These are phyloP conservation scores for Cutaneotrichosporon dermatis DNA, from an alignment of 1,284 basidiomycete genomes.

Conservation along the genomic window DNA sequence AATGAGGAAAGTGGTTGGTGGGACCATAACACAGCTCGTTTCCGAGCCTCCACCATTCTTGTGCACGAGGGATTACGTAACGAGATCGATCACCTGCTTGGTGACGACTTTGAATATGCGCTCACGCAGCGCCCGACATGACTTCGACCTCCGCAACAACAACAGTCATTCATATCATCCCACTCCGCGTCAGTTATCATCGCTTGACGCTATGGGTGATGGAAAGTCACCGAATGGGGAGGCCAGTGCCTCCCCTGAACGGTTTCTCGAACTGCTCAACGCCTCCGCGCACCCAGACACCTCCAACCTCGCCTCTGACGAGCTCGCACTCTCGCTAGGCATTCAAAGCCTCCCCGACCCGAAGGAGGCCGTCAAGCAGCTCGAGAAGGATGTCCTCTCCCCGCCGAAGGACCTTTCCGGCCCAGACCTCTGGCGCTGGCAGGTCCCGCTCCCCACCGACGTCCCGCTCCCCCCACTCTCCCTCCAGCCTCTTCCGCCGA, in stretches of 20 bases:
- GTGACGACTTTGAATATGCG: no score
- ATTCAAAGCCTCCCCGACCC: constrained; percentile 26
- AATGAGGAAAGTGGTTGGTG: no score
- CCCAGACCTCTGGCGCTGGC: constrained; percentile 39
- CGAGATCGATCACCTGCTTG: no score
- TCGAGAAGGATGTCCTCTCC: constrained; percentile 38
- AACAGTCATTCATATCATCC: neutral
- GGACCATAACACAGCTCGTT: no score
- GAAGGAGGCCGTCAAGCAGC: constrained; percentile 22
- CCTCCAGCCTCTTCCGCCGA: constrained; percentile 64
- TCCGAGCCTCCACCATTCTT: no score
- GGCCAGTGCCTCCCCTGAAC: neutral
- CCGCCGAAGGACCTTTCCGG: constrained; percentile 37
- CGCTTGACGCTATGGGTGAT: neutral
- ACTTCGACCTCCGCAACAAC: neutral
- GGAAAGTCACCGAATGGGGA: neutral
- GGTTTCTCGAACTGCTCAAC: constrained; percentile 24
- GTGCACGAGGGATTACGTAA: no score
- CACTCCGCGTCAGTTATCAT: neutral
- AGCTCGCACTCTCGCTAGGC: constrained; percentile 33
- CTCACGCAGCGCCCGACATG: no score
- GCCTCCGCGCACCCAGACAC: constrained; percentile 24
- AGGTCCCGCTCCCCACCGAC: constrained; percentile 35
- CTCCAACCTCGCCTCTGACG: constrained; percentile 25
- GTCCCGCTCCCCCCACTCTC: constrained; percentile 54